Base-by-base conservation (phyloP, 805 yeast genomes). In the Candida berthetii region DNA sequence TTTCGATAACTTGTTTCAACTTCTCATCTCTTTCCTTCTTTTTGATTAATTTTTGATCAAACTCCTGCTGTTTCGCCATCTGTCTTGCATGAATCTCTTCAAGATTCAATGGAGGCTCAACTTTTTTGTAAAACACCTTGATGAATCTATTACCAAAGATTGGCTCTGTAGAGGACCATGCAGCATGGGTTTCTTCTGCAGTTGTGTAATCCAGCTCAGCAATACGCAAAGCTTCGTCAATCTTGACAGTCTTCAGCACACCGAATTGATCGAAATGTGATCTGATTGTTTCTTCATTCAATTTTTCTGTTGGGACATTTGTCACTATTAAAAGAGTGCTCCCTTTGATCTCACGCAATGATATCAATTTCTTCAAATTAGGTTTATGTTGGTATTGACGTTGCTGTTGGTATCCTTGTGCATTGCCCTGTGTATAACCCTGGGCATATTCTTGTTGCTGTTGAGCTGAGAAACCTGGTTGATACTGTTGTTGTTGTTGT, bases 111-210 rank as follows among this genome's bases (percentile, higher is more conserved):
- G 44, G 40, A 14, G 40, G 42, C n/a, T 36, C 43, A 9, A 41
- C 37, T 32, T 47, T 38, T 19, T 63, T 61, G 68, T 71, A 73
- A 52, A 54, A 71, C 32, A 72, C 65, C 51, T 72, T 72, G 46
- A 73, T 65, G 45, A 72, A 71, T 39, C 78, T 64, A 58, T 73
- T 73, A 40, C 64, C 66, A 46, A 72, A 72, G 14, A 73, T 64
- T 6, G 76, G 70, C 3, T 54, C 61, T 1, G 76, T 72, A 24
- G 63, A 59, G 6, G 50, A 37, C 66, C 72, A 72, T 1, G 78
- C 78, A 7, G 48, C 57, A 9, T 50, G 54, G 3, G 78, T 78
- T 44, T 57, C 48, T 22, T 57, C 62, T 36, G 62, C 67, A 14
- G 55, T 50, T 7, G 45, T 53, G 44, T 57, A 72, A 37, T 63